Conservation (phyloP, 106 monocot species). For the Dioscorea zingiberensis region DNA sequence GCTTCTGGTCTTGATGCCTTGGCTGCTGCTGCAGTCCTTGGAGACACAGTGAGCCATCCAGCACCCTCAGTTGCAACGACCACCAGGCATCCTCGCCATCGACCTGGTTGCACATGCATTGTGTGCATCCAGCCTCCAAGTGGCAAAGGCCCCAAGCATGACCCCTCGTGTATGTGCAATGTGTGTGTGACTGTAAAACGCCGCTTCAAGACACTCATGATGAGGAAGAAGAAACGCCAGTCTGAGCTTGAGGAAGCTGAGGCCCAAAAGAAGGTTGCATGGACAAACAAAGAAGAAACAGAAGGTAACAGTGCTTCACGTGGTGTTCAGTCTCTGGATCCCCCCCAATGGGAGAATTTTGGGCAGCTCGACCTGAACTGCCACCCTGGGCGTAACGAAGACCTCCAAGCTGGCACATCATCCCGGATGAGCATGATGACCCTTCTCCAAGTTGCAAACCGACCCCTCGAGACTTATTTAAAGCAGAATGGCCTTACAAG, state of each 20-base stretch:
- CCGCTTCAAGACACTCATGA: conserved; percentile 88
- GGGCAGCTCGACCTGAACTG: conserved; percentile 52
- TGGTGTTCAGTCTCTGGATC: conserved; percentile 13
- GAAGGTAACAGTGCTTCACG: conserved; percentile 27
- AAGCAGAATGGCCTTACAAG: conserved; percentile 62
- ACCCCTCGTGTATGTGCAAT: conserved; percentile 70
- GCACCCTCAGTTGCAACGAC: conserved; percentile 46
- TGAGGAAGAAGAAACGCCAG: conserved; percentile 85
- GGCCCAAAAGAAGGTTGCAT: conserved; percentile 36
- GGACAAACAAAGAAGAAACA: conserved; percentile 36
- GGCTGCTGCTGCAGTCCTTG: conserved; percentile 39
- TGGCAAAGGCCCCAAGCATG: conserved; percentile 93
- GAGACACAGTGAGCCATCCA: conserved; percentile 39
- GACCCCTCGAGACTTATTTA: conserved; percentile 64
- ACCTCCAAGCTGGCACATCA: conserved; percentile 4
- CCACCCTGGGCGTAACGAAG: conserved; percentile 34
- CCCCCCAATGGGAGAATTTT: conserved; percentile 23
- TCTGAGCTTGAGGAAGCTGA: conserved; percentile 67
- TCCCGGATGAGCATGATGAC: conserved; percentile 51
- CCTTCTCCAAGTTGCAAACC: conserved; percentile 60
- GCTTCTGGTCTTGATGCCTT: conserved; percentile 55
- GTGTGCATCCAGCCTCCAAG: conserved; percentile 97
- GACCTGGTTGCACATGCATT: conserved; percentile 89
- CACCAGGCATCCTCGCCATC: conserved; percentile 82
- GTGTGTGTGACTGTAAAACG: conserved; percentile 88